Evolutionary conservation across 441 rosid species (phyloP), one percentile per base, ranked within the genome.

Genomic region (Viola pubescens): DNA sequence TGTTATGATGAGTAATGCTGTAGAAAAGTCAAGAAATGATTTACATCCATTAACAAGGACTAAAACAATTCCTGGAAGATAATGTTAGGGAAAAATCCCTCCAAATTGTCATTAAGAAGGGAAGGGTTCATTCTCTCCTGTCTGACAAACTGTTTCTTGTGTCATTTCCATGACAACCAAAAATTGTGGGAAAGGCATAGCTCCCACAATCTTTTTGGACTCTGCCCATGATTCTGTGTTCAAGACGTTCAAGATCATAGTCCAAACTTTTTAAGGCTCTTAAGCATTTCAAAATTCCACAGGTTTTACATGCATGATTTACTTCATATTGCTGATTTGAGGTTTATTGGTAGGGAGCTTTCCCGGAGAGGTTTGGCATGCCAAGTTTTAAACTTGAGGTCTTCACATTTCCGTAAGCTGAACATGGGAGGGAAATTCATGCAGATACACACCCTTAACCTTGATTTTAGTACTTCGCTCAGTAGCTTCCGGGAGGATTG

Each of bases 401-500:
- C 78, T 72, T 73, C 85, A 9, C 79, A 70, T 67, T 69, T 80
- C 52, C 80, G 72, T 68, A 84, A 91, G 77, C 94, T 89, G 74
- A 87, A 86, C 76, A 81, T 92, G 73, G 67, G 66, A 6, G 98
- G 98, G 56, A 74, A 84, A 62, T 92, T 92, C 73, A 56, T 54
- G 71, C 75, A 61, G 52, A 54, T 84, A 50, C 90, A 73, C 61
- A 81, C 89, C 34, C 91, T 89, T 46, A 81, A 82, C 73, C 82
- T 89, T 54, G 97, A 91, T 76, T 78, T 67, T 60, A 85, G 84
- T 64, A 79, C 81, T 72, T 69, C 76, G 6, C 79, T 83, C 5
- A 63, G 60, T 72, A 77, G 88, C 77, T 89, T 92, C 76, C 81
- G 72, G 54, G 92, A 92, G 72, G 84, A 75, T 58, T 92, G 98